These are phyloP conservation scores for Xanthoceras sorbifolium DNA, from an alignment of 345 rosid species.

Conservation along the genomic window DNA sequence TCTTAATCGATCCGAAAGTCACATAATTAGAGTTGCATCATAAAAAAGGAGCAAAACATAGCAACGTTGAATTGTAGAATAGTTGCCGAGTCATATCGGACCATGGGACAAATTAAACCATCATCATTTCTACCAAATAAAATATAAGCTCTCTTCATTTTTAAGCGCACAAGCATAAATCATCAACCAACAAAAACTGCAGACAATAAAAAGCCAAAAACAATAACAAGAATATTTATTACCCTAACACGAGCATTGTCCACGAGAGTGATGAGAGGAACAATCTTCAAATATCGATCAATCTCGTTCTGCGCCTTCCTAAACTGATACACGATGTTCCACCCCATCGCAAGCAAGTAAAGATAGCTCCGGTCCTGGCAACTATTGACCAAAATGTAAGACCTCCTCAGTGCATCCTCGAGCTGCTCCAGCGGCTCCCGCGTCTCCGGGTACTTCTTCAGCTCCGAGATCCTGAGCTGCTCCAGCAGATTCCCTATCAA, in stretches of 20 bases:
- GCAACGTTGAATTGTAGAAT: background rate
- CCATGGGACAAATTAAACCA: background rate
- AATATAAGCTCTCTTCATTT: background rate
- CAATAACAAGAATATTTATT: constrained; percentile 15
- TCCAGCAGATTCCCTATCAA: constrained; percentile 87
- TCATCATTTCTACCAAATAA: background rate
- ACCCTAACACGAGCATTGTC: constrained; percentile 97
- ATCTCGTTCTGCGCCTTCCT: constrained; percentile 95
- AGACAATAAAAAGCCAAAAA: background rate
- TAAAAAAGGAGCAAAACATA: background rate
- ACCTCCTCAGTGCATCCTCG: constrained; percentile 88
- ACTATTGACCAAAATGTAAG: constrained; percentile 77
- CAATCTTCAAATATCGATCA: constrained; percentile 83
- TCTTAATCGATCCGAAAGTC: background rate
- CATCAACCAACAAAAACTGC: background rate
- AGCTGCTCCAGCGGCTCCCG: constrained; percentile 97
- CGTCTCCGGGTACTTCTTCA: constrained; percentile 91
- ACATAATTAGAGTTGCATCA: background rate
- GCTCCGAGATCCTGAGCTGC: constrained; percentile 87
- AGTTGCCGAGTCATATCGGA: background rate
- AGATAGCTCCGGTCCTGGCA: constrained; percentile 94
- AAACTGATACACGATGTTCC: constrained; percentile 98
- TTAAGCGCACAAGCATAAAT: background rate
- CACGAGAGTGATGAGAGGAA: constrained; percentile 93
- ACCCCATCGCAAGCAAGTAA: constrained; percentile 96